Evolutionary conservation across 371 early-diverging fungal species (phyloP), one percentile per base, ranked within the genome.

Genomic region (Zopfochytrium polystomum): DNA sequence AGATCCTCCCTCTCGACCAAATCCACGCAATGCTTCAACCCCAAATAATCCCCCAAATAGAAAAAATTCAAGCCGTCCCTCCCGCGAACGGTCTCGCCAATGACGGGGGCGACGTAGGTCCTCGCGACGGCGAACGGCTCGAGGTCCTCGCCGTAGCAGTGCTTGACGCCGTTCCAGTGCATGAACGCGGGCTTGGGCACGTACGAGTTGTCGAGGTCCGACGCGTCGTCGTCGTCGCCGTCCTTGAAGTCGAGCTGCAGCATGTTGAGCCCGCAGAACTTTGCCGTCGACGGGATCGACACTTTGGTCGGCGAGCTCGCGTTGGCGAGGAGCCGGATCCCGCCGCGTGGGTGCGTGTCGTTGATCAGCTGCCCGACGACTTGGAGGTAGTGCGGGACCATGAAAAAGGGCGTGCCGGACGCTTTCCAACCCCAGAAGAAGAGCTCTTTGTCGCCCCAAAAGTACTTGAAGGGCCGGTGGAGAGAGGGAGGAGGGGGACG

Each of bases 121-220:
- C 38, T 7, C 11, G 38, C 38, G 38, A 38, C 38, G 38, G 18
- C 38, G 38, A 38, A 38, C 38, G 38, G 38, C 11, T 38, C 38
- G 38, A 38, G 11, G 38, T 38, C 18, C 11, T 7, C 7, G 38
- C 18, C 38, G 38, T 38, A 38, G 11, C 11, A 38, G 11, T 7
- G 11, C 38, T 38, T 38, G 38, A 38, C 38, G 38, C 38, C 38
- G 38, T 38, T 38, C 38, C 38, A 38, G 38, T 38, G 38, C 38
- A 38, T 7, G 38, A 38, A 38, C 11, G 38, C 38, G 11, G 38
- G 38, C 38, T 38, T n/a, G n/a, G n/a, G n/a, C n/a, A n/a, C n/a
- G n/a, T n/a, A n/a, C n/a, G n/a, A n/a, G n/a, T n/a, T n/a, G n/a
- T n/a, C n/a, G n/a, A n/a, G n/a, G n/a, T n/a, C n/a, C n/a, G n/a